phyloP scores from a whole-genome alignment of 768 basidiomycete genomes.

The Tylopilus plumbeoviolaceoides region DNA sequence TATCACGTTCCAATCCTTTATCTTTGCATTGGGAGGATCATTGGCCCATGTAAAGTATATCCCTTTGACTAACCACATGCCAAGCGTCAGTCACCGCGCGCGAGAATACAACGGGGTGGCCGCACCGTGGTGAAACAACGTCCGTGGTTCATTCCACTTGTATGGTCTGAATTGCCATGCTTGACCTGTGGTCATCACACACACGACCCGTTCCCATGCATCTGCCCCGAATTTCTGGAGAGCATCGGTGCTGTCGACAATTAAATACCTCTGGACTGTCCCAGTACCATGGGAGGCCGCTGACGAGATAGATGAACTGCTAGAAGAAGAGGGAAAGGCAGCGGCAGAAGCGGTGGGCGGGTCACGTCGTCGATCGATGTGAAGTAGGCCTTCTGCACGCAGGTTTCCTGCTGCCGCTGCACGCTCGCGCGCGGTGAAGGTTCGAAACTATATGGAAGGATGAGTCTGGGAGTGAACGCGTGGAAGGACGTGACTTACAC shows the following conservation, averaged over 20 bases:
- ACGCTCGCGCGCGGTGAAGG: constrained; percentile 67
- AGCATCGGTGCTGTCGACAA: constrained; percentile 92
- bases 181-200: constrained; percentile 97
- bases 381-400: constrained; percentile 76
- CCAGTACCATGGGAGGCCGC: constrained; percentile 24
- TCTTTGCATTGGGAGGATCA: constrained; percentile 82
- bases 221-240: constrained; percentile 88
- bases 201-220: constrained; percentile 95
- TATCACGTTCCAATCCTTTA: constrained; percentile 96
- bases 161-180: constrained; percentile 98
- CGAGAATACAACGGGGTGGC: not conserved
- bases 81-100: not conserved
- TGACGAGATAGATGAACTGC: not conserved
- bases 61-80: constrained; percentile 69
- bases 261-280: constrained; percentile 63
- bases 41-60: constrained; percentile 92
- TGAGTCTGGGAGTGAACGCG: not conserved
- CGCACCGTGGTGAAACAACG: constrained; percentile 89
- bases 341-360: constrained; percentile 23
- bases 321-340: constrained; percentile 8
- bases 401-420: constrained; percentile 67
- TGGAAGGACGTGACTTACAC: constrained; percentile 41
- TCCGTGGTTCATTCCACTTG: constrained; percentile 92
- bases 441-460: constrained; percentile 52
- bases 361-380: constrained; percentile 85